Percentiles rank a stretch among this genome's conserved stretches.
These are phyloP conservation scores for Perilla frutescens DNA, from an alignment of 257 asterid species.

Conservation along the genomic window DNA sequence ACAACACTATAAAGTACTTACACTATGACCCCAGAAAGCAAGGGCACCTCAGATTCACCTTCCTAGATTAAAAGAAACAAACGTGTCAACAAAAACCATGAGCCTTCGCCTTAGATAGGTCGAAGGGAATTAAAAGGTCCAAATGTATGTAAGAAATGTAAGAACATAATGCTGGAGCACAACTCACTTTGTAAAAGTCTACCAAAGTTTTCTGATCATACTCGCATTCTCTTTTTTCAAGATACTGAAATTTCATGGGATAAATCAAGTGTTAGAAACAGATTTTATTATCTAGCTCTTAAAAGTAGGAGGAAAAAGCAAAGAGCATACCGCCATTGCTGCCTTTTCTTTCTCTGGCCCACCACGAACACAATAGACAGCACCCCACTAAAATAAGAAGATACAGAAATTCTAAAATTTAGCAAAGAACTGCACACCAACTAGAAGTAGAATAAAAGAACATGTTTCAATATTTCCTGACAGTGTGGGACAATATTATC, in stretches of 20 bases:
- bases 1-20: constrained; percentile 39
- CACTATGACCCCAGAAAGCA: constrained; percentile 75
- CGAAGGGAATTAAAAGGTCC: not conserved
- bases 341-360: constrained; percentile 76
- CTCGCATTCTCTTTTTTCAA: constrained; percentile 87
- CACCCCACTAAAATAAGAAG: constrained; percentile 75
- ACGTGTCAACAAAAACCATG: not conserved
- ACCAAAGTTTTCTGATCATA: constrained; percentile 77
- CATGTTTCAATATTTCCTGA: not conserved
- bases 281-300: not conserved
- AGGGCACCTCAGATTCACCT: constrained; percentile 62
- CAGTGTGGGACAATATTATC: not conserved
- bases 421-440: not conserved
- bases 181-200: constrained; percentile 70
- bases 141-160: not conserved
- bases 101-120: not conserved
- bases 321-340: constrained; percentile 70
- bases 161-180: not conserved
- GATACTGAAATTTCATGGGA: constrained; percentile 51
- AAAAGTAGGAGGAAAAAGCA: constrained; percentile 7
- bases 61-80: constrained; percentile 50
- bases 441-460: not conserved
- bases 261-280: constrained; percentile 17
- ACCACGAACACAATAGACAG: constrained; percentile 86
- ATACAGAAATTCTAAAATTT: not conserved